Evolutionary conservation across 306 rosid genomes (phyloP), one percentile per base, ranked within the genome.

Genomic region (Luffa acutangula): DNA sequence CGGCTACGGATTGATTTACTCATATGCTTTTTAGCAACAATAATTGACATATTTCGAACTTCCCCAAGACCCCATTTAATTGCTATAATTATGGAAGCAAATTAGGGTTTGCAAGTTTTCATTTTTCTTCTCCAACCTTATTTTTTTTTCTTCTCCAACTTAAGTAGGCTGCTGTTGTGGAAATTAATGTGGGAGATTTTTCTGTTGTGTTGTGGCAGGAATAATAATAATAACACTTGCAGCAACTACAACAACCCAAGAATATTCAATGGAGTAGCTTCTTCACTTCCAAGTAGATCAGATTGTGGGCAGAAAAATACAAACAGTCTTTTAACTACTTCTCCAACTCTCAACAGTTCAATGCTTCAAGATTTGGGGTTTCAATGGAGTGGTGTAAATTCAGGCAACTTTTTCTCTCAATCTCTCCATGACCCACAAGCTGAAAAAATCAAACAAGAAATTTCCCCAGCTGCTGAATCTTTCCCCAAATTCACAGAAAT

Each of bases 401-500:
- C 66, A 56, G 88, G 83, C 58, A 81, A 76, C 65, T 62, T 58
- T 80, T 67, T 64, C 71, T 78, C 9, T 80, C 88, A 65, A 39
- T 58, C 14, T 57, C 54, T 34, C n/a, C 51, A 77, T 60, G 80
- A 83, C 20, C 79, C 33, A 33, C 51, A 78, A 45, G 82, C 74
- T 62, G 72, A 82, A 3, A 86, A 78, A 39, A 85, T 82, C 37
- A 89, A 89, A 75, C 91, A 87, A 69, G 92, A 89, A 82, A 77
- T 75, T 60, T 60, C 66, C 36, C 80, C 89, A 18, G 45, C 89
- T 11, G 86, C 82, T 31, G 43, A 31, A 25, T 62, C 79, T 57
- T 84, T 86, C 69, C 92, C 90, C 53, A 90, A 86, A 85, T 88
- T 89, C 87, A 84, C 87, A 8, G 89, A 90, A 70, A 83, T 90